A percentile compares a stretch with the other conserved stretches of the same genome.
Evolutionary conservation across 75 land plant species (phyloP).

Genomic region (Pseudotsuga menziesii): DNA sequence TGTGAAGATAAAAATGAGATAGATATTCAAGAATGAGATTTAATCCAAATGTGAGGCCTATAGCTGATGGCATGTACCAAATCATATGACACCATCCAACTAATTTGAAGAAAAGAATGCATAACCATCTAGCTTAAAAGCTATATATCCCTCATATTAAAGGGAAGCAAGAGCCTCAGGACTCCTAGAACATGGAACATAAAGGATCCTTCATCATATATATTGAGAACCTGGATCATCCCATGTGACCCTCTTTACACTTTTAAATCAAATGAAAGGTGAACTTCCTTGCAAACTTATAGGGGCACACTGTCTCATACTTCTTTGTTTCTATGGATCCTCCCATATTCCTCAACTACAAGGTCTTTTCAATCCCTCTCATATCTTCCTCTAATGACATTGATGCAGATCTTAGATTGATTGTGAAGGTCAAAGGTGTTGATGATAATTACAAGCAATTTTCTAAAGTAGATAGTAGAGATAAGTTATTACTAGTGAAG

Average conservation of each 20-base stretch:
- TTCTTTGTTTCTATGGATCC: no score
- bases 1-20: constrained; percentile 68
- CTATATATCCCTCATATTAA: constrained; percentile 48
- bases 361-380: no score
- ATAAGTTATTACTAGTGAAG: no score
- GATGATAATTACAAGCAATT: no score
- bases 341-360: no score
- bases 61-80: constrained; percentile 72
- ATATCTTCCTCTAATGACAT: no score
- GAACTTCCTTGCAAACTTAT: constrained; percentile 51
- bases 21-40: constrained; percentile 43
- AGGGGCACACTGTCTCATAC: no score
- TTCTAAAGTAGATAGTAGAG: no score
- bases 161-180: constrained; percentile 44
- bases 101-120: constrained; percentile 15
- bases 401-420: no score
- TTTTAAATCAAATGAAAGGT: constrained; percentile 68
- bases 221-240: constrained; percentile 70
- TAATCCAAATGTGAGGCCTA: constrained; percentile 46
- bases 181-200: constrained; percentile 59
- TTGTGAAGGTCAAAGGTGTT: no score
- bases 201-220: constrained; percentile 76
- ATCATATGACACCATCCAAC: constrained; percentile 43
- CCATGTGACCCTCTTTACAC: constrained; percentile 27
- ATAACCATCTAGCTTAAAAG: constrained; percentile 82